Evolutionary conservation across 2,329 filamentous ascomycete species (phyloP).

Genomic region (Ciborinia camelliae): DNA sequence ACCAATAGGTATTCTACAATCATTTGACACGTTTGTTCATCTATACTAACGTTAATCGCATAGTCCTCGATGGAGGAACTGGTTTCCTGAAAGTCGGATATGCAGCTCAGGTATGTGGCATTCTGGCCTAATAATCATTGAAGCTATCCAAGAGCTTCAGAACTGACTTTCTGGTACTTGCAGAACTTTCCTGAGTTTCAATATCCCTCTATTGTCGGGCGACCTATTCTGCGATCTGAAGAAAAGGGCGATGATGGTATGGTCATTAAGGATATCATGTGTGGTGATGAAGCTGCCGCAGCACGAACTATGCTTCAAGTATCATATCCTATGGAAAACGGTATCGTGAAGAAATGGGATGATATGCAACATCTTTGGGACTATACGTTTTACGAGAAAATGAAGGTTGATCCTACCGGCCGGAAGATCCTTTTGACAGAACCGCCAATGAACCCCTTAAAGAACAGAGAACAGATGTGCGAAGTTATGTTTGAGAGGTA

Average conservation of each 20-base stretch:
- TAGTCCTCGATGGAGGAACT: constrained; percentile 99
- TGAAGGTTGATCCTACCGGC: constrained; percentile 83
- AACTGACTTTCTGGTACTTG: constrained; percentile 20
- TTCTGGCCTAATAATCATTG: neutral
- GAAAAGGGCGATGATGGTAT: constrained; percentile 67
- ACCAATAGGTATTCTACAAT: constrained; percentile 36
- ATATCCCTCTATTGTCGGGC: constrained; percentile 96
- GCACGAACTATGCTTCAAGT: constrained; percentile 97
- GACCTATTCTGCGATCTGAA: constrained; percentile 94
- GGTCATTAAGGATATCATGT: constrained; percentile 98
- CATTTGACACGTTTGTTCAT: neutral
- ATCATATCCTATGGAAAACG: constrained; percentile 99
- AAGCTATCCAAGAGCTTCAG: constrained; percentile 2
- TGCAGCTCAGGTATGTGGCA: constrained; percentile 69
- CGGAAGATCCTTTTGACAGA: constrained; percentile 98
- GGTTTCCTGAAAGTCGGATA: constrained; percentile 99
- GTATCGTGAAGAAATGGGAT: constrained; percentile 99
- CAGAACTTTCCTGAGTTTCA: constrained; percentile 99
- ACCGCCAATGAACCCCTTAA: constrained; percentile 95
- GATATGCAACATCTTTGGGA: constrained; percentile 99
- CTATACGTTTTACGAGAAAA: constrained; percentile 97
- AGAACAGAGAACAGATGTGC: constrained; percentile 96
- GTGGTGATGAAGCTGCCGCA: constrained; percentile 93
- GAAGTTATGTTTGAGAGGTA: constrained; percentile 99
- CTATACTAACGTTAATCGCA: constrained; percentile 26